A percentile compares a stretch with the other conserved stretches of the same genome.
Evolutionary conservation across 257 asterid species (phyloP).

Genomic region (Gardenia jasminoides): DNA sequence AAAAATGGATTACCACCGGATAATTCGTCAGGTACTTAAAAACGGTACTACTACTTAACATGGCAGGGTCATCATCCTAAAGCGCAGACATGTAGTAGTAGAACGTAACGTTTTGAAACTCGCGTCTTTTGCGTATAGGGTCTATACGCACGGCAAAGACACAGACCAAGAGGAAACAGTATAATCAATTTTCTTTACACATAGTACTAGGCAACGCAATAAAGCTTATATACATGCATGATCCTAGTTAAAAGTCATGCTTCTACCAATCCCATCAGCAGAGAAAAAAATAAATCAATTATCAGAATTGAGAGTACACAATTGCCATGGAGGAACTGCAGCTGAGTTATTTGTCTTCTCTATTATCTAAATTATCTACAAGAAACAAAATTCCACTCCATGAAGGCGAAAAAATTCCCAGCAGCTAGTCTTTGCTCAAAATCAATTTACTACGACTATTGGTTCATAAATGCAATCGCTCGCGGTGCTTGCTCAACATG

Average conservation of each 20-base stretch:
- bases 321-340: not conserved
- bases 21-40: not conserved
- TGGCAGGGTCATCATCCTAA: not conserved
- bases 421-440: constrained; percentile 12
- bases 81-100: no score
- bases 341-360: not conserved
- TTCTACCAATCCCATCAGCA: not conserved
- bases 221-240: not conserved
- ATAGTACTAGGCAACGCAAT: not conserved
- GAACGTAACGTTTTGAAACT: not conserved
- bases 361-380: constrained; percentile 37
- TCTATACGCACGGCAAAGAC: not conserved
- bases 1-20: not conserved
- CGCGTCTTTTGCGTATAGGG: not conserved
- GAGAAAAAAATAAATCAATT: not conserved
- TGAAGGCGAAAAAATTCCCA: not conserved
- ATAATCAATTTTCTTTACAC: not conserved
- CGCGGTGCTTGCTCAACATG: no score
- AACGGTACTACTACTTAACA: not conserved
- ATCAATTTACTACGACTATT: constrained; percentile 15
- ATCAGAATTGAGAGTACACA: not conserved
- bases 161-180: not conserved
- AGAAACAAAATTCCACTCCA: constrained; percentile 16
- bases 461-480: not conserved
- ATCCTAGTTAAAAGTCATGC: not conserved